These are phyloP conservation scores for Kalaharituber pfeilii DNA, from an alignment of 2,329 filamentous ascomycete species.

Conservation along the genomic window DNA sequence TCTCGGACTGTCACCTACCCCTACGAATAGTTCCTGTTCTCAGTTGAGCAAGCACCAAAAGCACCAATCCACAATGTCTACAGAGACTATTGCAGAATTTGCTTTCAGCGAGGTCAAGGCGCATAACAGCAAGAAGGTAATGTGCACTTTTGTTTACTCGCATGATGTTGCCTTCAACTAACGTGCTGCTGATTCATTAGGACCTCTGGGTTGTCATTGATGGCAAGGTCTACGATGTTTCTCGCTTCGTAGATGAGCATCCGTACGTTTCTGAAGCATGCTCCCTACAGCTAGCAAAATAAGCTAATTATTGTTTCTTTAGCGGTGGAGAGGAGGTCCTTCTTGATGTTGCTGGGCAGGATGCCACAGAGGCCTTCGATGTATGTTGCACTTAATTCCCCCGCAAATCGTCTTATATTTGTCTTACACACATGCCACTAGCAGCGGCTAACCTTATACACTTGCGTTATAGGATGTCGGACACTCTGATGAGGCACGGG, in stretches of 20 bases:
- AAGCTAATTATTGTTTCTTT: too few species aligned
- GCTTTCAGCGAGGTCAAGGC: constrained; percentile 66
- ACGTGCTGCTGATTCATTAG: constrained; percentile 27
- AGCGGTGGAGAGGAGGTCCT: constrained; percentile 98
- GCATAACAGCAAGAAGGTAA: constrained; percentile 65
- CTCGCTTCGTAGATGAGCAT: constrained; percentile 91
- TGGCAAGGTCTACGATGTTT: constrained; percentile 86
- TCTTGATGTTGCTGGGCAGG: constrained; percentile 87
- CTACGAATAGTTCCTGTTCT: too few species aligned
- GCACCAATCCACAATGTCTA: too few species aligned
- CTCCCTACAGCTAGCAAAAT: too few species aligned
- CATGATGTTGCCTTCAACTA: too few species aligned
- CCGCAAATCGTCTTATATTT: not conserved
- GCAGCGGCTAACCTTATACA: too few species aligned
- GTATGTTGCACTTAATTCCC: constrained; percentile 6
- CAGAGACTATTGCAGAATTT: constrained; percentile 34
- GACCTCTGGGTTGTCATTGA: constrained; percentile 83
- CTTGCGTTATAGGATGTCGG: constrained; percentile 53
- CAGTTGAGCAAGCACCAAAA: too few species aligned
- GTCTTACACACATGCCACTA: constrained; percentile 1
- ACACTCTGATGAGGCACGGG: constrained; percentile 94
- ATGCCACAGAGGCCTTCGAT: constrained; percentile 94
- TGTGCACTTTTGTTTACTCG: not conserved
- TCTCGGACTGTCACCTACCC: too few species aligned
- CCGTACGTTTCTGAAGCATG: constrained; percentile 44